Percentiles rank a stretch among this genome's conserved stretches.
These are phyloP conservation scores for Avena eriantha DNA, from an alignment of 176 grass and related monocot genomes.

Conservation along the genomic window DNA sequence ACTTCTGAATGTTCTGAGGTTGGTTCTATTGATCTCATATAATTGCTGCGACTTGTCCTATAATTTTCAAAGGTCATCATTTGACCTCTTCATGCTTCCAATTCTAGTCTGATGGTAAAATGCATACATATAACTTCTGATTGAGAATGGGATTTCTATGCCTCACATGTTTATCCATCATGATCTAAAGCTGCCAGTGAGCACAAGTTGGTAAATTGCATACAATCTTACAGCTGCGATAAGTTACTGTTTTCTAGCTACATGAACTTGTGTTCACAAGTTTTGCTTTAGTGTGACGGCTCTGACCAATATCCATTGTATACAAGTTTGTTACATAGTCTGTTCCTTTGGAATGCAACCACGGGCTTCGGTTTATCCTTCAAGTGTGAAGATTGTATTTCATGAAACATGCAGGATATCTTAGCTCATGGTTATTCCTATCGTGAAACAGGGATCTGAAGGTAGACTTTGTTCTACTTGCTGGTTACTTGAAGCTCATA, in stretches of 20 bases:
- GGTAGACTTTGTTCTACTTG: slow-evolving; percentile 85
- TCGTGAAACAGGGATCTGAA: slow-evolving; percentile 54
- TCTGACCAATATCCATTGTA: background rate
- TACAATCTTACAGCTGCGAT: background rate
- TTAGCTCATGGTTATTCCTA: slow-evolving; percentile 19
- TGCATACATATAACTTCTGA: background rate
- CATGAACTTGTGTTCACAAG: slow-evolving; percentile 1
- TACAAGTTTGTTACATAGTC: background rate
- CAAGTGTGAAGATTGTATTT: background rate
- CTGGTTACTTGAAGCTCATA: slow-evolving; percentile 95
- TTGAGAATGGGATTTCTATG: background rate
- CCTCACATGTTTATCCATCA: background rate
- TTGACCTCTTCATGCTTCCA: background rate
- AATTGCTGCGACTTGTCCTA: background rate
- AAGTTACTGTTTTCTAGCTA: background rate
- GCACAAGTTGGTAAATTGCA: slow-evolving; percentile 3
- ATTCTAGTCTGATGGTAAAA: background rate
- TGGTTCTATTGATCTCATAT: background rate
- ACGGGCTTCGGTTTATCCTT: background rate
- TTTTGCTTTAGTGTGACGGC: background rate
- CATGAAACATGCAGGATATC: background rate
- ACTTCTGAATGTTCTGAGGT: slow-evolving; percentile 71
- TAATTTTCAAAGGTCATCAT: background rate
- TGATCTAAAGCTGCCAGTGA: background rate
- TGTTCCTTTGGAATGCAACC: background rate